Evolutionary conservation across 306 rosid species (phyloP), one percentile per base, ranked within the genome.

Genomic region (Fragaria iinumae): DNA sequence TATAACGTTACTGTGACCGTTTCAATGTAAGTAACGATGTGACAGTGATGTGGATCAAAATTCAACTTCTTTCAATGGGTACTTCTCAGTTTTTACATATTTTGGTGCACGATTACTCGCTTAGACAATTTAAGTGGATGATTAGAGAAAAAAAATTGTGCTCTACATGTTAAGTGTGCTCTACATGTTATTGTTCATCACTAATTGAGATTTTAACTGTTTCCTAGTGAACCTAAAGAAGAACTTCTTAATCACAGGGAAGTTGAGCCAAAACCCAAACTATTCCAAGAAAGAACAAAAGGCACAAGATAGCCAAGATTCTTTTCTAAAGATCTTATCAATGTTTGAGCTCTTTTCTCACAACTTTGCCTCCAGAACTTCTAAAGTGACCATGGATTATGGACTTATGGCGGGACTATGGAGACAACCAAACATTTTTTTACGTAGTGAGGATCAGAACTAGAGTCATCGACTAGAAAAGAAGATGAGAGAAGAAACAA

Each of bases 161-260:
- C 39, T 36, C 39, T 3, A 36, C 57, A 20, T 55, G 11, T 55
- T 20, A n/a, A 25, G 25, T 36, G 39, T 36, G 39, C 39, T 36
- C 39, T 4, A 36, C 57, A 20, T 55, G 11, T 55, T n/a, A n/a
- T 6, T 56, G 25, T 53, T n/a, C 27, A 55, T 2, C n/a, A n/a
- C 60, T 32, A 3, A 32, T 32, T 36, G 39, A 36, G 39, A 36
- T 36, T 36, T 5, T 5, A 36, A 55, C 10, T 55, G 27, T 56
- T n/a, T 20, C 29, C 65, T 9, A 25, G 6, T 12, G 1, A 11
- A 59, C 7, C 0, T 21, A 74, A 49, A 59, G 52, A 67, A 55
- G 52, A 67, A 55, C 34, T 39, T 79, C 79, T 72, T 80, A 74
- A 85, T 81, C 77, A 70, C 27, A 76, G 83, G 80, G 78, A 84